Percentiles rank a stretch among this genome's conserved stretches.
Evolutionary conservation across 352 stramenopile genomes (phyloP).

Genomic region (Phytopythium boreale): DNA sequence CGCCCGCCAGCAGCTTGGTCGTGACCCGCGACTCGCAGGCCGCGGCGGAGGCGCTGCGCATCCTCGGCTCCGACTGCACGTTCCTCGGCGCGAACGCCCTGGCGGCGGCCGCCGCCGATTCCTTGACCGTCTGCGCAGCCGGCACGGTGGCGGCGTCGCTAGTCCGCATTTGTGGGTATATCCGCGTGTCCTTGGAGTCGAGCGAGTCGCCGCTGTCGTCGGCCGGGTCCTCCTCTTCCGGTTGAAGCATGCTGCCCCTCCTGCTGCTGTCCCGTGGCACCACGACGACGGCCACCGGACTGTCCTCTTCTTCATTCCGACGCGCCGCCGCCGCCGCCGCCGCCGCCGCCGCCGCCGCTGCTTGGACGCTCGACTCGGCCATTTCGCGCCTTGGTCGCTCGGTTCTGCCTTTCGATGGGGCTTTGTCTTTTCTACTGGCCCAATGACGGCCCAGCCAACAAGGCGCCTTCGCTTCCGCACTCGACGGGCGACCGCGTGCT

Average conservation of each 20-base stretch:
- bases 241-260: conserved; percentile 10
- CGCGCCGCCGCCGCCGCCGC: not conserved
- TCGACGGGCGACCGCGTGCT: too few species aligned
- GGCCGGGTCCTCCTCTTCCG: conserved; percentile 29
- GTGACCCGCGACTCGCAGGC: conserved; percentile 4
- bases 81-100: not conserved
- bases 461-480: too few species aligned
- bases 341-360: not conserved
- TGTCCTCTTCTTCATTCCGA: not conserved
- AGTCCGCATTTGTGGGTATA: not conserved
- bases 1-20: conserved; percentile 5
- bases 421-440: not conserved
- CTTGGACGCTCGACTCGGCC: not conserved
- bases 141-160: not conserved
- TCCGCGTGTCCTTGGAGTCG: conserved; percentile 2
- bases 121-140: not conserved
- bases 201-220: conserved; percentile 5
- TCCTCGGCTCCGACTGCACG: conserved; percentile 12
- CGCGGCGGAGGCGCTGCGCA: conserved; percentile 22
- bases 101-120: not conserved
- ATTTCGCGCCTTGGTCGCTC: too few species aligned
- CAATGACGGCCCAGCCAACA: too few species aligned
- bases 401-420: not conserved
- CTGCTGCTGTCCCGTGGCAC: not conserved
- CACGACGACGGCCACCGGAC: not conserved